Base-by-base conservation (phyloP, 2,329 filamentous ascomycete genomes). In the Monosporascus cannonballus region DNA sequence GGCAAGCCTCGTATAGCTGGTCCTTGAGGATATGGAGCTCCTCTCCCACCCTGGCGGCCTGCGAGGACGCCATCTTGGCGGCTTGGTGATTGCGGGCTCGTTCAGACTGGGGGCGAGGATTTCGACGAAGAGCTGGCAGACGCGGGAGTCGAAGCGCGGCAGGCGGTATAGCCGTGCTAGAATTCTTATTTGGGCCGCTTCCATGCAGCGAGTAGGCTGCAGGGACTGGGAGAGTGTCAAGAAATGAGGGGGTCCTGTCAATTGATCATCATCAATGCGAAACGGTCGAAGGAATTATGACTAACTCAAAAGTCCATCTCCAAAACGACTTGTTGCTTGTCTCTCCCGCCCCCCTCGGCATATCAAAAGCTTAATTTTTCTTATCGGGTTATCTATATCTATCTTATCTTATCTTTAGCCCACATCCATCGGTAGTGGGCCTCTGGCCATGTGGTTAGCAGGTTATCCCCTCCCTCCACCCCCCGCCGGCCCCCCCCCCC, bases 1-100 rank as follows among this genome's bases (percentile, higher is more conserved):
- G 72, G 60, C 78, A 80, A 34, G 75, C 74, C 48, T 81, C 76
- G 68, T 84, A 84, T 41, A 84, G 76, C 15, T 75, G 73, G 58
- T 79, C 71, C 63, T 84, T 83, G 64, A 79, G 75, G 52, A 80
- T 39, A 6, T 59, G 51, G 3, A 58, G 64, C 44, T 66, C 54
- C 6, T 67, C 64, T 51, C 65, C 64, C 11, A 8, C 20, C 42
- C 22, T 46, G 11, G 30, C 42, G 24, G 42, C 22, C 42, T 14
- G n/a, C 11, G 42, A 46, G 24, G 42, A 18, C 22, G 20, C 20
- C 65, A 67, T 67, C 6, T 47, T 56, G 54, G 22, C 45, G 22
- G 36, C 22, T 22, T 34, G 42, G 36, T 46, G 27, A 55, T 22
- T 44, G 22, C 18, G 50, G 45, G 34, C 27, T 27, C 37, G 47